Base-by-base conservation (phyloP, 1,284 basidiomycete genomes). In the Tranzscheliella williamsii region DNA sequence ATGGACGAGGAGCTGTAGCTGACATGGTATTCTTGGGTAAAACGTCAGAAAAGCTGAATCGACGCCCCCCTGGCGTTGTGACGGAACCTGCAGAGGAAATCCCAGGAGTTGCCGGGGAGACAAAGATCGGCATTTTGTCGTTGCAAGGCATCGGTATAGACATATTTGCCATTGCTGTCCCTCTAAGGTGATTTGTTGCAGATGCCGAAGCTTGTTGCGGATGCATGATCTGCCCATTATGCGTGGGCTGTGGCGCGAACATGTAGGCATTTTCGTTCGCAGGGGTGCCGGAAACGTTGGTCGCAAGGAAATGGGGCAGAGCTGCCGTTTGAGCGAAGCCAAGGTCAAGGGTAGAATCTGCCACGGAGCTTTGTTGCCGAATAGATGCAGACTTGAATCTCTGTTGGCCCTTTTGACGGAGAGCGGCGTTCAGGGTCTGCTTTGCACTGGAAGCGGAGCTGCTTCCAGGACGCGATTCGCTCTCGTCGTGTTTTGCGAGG, bases 1-100 rank as follows among this genome's bases (percentile, higher is more conserved):
- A 41, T 4, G 60, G 60, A 21, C 60, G 44, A 21, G 47, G 46
- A 36, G 35, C 16, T 12, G 39, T 29, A 5, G 36, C 23, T 3
- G 37, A 32, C 13, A 23, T 24, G 3, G 43, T 37, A 6, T 45
- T 40, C n/a, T 53, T 44, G 3, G 45, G 29, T 3, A 56, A n/a
- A 4, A 49, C 49, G 32, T 56, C 60, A 16, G 60, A 63, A 17
- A 63, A 63, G 49, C 60, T 63, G 49, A 47, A 48, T 3, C 60
- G 53, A n/a, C 60, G 50, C 17, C 58, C 58, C 18, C 48, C 52
- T 16, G 58, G 58, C 17, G 53, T 56, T 4, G 50, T 41, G 0
- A 56, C 33, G 7, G 45, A 37, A n/a, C 58, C 58, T 13, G 48
- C 52, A 12, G 53, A 53, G 3, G 53, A 56, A 22, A 56, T 13